Percentiles rank a stretch among this genome's conserved stretches.
Evolutionary conservation across 306 rosid genomes (phyloP).

Genomic region (Prosopis cineraria): DNA sequence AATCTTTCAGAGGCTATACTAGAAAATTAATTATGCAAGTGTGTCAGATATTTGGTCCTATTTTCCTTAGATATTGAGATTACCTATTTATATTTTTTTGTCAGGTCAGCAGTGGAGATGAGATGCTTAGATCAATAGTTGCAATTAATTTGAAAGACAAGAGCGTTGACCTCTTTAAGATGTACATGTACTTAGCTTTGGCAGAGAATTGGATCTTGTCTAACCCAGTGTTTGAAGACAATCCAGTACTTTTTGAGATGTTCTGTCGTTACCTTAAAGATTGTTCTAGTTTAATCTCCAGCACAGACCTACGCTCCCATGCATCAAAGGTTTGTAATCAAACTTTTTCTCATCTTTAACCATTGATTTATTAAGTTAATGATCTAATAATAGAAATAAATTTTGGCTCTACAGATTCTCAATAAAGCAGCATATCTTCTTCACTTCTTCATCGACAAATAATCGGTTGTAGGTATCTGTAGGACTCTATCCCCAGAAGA

Average conservation of each 20-base stretch:
- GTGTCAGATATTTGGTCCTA: slow-evolving; percentile 6
- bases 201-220: slow-evolving; percentile 79
- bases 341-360: slow-evolving; percentile 15
- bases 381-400: slow-evolving; percentile 15
- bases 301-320: slow-evolving; percentile 75
- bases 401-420: slow-evolving; percentile 65
- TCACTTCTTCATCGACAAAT: slow-evolving; percentile 55
- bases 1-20: slow-evolving; percentile 14
- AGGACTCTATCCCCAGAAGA: not conserved
- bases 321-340: slow-evolving; percentile 75
- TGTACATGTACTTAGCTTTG: slow-evolving; percentile 74
- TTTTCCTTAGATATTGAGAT: slow-evolving; percentile 3
- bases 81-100: slow-evolving; percentile 14
- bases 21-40: slow-evolving; percentile 22
- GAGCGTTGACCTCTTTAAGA: slow-evolving; percentile 68
- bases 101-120: slow-evolving; percentile 65
- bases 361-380: not conserved
- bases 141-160: slow-evolving; percentile 66
- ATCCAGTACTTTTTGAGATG: slow-evolving; percentile 58
- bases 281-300: slow-evolving; percentile 74
- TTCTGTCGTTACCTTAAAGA: slow-evolving; percentile 60
- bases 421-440: slow-evolving; percentile 77
- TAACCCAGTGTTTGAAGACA: slow-evolving; percentile 42
- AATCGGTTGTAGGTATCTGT: slow-evolving; percentile 36
- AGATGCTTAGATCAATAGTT: slow-evolving; percentile 55